Evolutionary conservation across 106 monocot species (phyloP).

Genomic region (Dendrobium huoshanense): DNA sequence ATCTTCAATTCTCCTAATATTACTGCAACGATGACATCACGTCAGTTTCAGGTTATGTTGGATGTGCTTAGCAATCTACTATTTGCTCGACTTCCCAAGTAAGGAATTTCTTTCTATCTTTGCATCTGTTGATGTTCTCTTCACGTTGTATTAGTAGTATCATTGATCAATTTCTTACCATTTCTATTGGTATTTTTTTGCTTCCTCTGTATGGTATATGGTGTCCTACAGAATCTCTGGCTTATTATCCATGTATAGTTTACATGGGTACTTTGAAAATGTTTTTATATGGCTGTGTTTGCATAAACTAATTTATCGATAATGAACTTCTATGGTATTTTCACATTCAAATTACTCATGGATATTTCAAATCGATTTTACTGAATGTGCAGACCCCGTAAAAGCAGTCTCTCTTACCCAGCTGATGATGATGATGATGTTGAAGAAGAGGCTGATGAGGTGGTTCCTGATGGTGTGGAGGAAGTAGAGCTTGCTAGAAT

Average conservation of each 20-base stretch:
- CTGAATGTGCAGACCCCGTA: constrained; percentile 52
- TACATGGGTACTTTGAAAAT: not conserved
- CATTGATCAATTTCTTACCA: not conserved
- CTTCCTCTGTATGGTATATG: not conserved
- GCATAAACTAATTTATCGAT: not conserved
- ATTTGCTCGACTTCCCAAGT: constrained; percentile 92
- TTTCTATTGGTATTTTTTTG: not conserved
- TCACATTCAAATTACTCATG: not conserved
- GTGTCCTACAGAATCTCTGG: not conserved
- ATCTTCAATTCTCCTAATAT: constrained; percentile 94
- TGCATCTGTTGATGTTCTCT: not conserved
- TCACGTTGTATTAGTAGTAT: not conserved
- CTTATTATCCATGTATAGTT: not conserved
- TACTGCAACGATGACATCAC: constrained; percentile 93
- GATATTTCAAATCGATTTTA: not conserved
- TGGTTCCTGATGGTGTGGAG: constrained; percentile 96
- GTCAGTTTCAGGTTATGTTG: constrained; percentile 97
- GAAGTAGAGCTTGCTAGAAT: constrained; percentile 96
- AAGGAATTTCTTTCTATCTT: constrained; percentile 14
- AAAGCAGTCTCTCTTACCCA: constrained; percentile 67
- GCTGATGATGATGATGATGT: constrained; percentile 72
- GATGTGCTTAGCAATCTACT: constrained; percentile 94
- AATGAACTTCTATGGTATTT: not conserved
- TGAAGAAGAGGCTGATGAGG: constrained; percentile 86
- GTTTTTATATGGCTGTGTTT: not conserved